Percentiles rank a stretch among this genome's conserved stretches.
Evolutionary conservation across 495 filamentous ascomycete species (phyloP).

Genomic region (Cercophora newfieldiana): DNA sequence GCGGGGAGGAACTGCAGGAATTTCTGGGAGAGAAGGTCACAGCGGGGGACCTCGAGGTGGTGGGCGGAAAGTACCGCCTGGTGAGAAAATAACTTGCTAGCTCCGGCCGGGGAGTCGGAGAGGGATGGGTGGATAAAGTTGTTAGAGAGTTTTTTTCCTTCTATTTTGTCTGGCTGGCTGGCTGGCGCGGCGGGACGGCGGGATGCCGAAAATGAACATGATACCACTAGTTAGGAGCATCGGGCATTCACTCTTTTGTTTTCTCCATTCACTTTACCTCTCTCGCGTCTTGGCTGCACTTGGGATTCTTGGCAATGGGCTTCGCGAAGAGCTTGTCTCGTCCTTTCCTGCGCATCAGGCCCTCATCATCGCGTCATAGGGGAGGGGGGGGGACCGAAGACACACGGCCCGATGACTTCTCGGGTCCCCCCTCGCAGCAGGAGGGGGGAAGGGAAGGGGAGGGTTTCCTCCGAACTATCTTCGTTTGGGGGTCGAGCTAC

Average conservation of each 20-base stretch:
- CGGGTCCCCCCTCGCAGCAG: too few relatives aligned
- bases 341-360: not conserved
- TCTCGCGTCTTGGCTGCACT: not conserved
- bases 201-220: not conserved
- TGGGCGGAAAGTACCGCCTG: slow-evolving; percentile 70
- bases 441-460: not conserved
- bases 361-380: not conserved
- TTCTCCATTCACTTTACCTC: too few relatives aligned
- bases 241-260: not conserved
- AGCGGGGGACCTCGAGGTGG: slow-evolving; percentile 69
- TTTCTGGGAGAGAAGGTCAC: slow-evolving; percentile 75
- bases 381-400: not conserved
- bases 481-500: not conserved
- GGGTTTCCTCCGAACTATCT: not conserved
- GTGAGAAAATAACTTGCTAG: slow-evolving; percentile 51
- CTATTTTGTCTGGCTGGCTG: not conserved
- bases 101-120: not conserved
- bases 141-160: not conserved
- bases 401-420: not conserved
- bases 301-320: not conserved
- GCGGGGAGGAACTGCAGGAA: slow-evolving; percentile 69
- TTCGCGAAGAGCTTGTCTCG: not conserved
- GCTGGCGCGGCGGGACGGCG: not conserved
- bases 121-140: not conserved
- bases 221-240: not conserved